Evolutionary conservation across 208 protist genomes (phyloP).

Genomic region (Tritrichomonas musculus): DNA sequence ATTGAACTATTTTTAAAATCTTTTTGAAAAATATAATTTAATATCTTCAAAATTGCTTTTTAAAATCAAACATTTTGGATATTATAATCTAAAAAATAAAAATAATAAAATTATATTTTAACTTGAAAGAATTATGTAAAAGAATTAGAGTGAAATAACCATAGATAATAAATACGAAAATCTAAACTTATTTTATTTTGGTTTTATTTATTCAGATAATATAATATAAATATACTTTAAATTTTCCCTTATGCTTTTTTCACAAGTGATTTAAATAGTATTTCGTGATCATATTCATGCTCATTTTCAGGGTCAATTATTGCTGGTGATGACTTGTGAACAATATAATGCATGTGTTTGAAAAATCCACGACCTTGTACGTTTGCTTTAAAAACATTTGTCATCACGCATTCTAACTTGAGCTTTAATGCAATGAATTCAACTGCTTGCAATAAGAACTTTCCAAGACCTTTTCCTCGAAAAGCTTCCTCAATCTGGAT

Average conservation of each 20-base stretch:
- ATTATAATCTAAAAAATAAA: no score
- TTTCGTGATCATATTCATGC: conserved; percentile 13
- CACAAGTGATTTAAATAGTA: neutral
- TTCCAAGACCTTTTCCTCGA: neutral
- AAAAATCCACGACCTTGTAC: neutral
- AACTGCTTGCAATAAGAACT: neutral
- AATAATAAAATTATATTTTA: no score
- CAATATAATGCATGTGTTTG: neutral
- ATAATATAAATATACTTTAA: no score
- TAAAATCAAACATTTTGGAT: no score
- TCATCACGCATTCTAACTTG: neutral
- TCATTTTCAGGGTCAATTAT: neutral
- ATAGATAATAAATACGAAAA: no score
- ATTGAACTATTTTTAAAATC: no score
- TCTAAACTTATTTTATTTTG: no score
- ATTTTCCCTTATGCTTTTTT: neutral
- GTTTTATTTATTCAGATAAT: no score
- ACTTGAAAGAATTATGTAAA: no score
- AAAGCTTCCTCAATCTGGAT: neutral
- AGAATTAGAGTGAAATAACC: no score
- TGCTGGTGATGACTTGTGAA: neutral
- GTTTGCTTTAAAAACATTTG: neutral
- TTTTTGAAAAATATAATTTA: no score
- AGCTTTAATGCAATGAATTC: neutral
- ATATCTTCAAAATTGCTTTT: no score